Evolutionary conservation across 2,329 filamentous ascomycete species (phyloP).

Genomic region (Samsoniella hepiali): DNA sequence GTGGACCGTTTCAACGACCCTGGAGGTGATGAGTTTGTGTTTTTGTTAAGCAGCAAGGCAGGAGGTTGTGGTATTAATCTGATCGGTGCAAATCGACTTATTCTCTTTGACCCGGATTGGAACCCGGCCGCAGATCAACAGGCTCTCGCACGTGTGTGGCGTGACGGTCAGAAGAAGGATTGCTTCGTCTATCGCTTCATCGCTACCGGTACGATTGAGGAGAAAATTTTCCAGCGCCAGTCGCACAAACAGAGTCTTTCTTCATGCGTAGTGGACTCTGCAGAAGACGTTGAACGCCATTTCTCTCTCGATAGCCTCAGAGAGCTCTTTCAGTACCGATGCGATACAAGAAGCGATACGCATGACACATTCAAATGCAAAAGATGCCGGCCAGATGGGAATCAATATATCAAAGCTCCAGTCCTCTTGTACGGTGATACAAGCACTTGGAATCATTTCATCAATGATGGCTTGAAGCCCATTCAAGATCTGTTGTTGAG

Average conservation of each 20-base stretch:
- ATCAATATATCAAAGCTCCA: slow-evolving; percentile 82
- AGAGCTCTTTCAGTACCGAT: slow-evolving; percentile 90
- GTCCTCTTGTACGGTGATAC: slow-evolving; percentile 98
- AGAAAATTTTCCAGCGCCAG: slow-evolving; percentile 98
- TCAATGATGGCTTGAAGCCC: slow-evolving; percentile 70
- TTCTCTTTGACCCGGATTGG: slow-evolving; percentile 97
- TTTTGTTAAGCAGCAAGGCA: slow-evolving; percentile 93
- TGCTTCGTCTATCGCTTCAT: slow-evolving; percentile 99
- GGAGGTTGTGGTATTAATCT: slow-evolving; percentile 95
- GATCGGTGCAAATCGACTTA: slow-evolving; percentile 88
- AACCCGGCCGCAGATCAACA: slow-evolving; percentile 98
- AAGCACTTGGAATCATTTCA: slow-evolving; percentile 98
- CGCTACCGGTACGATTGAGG: slow-evolving; percentile 93
- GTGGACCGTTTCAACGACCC: slow-evolving; percentile 98
- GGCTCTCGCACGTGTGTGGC: slow-evolving; percentile 94
- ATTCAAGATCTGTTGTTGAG: slow-evolving; percentile 91
- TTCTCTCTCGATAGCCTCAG: slow-evolving; percentile 88
- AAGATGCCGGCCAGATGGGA: slow-evolving; percentile 82
- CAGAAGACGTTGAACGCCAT: slow-evolving; percentile 94
- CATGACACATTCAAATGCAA: slow-evolving; percentile 99
- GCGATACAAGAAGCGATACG: slow-evolving; percentile 83
- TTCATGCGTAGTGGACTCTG: slow-evolving; percentile 92
- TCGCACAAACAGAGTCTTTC: slow-evolving; percentile 97
- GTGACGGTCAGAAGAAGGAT: slow-evolving; percentile 98
- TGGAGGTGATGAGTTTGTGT: slow-evolving; percentile 84